Percentiles rank a stretch among this genome's conserved stretches.
These are phyloP conservation scores for Neurospora hispaniola DNA, from an alignment of 495 filamentous ascomycete genomes.

Conservation along the genomic window DNA sequence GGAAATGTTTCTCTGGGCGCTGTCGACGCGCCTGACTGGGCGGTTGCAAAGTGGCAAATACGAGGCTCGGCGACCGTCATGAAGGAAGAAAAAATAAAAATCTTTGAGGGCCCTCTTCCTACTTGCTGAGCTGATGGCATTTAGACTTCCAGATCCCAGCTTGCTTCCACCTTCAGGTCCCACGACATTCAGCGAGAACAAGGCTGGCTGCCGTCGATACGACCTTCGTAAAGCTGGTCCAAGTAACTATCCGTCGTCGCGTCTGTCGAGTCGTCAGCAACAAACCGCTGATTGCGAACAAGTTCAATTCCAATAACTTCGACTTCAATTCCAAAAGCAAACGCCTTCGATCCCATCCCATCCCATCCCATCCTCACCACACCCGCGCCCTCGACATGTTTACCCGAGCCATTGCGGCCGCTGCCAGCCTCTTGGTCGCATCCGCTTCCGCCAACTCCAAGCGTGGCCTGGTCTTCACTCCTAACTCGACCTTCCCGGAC, in stretches of 20 bases:
- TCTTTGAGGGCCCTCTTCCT: not conserved
- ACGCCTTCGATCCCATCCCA: not conserved
- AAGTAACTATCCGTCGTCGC: not conserved
- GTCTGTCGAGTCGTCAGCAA: not conserved
- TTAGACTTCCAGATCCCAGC: not conserved
- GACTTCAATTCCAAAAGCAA: not conserved
- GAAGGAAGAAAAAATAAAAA: not conserved
- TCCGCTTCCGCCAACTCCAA: conserved; percentile 40
- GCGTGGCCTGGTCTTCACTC: conserved; percentile 59
- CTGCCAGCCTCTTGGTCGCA: conserved; percentile 3
- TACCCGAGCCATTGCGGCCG: conserved; percentile 1
- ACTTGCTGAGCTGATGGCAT: not conserved
- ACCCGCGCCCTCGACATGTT: not conserved
- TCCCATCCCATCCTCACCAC: not conserved
- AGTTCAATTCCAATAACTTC: not conserved
- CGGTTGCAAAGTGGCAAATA: not conserved
- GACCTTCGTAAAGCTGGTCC: not conserved
- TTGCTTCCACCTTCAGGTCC: not conserved
- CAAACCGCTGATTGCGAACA: not conserved
- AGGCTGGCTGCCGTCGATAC: not conserved
- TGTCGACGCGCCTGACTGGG: not conserved
- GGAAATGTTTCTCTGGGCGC: not conserved
- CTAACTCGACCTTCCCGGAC: conserved; percentile 32
- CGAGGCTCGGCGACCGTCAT: not conserved
- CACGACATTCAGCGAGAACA: not conserved